Percentiles rank a stretch among this genome's conserved stretches.
These are phyloP conservation scores for Sugiyamaella sp. DNA, from an alignment of 1,139 yeast species.

Conservation along the genomic window DNA sequence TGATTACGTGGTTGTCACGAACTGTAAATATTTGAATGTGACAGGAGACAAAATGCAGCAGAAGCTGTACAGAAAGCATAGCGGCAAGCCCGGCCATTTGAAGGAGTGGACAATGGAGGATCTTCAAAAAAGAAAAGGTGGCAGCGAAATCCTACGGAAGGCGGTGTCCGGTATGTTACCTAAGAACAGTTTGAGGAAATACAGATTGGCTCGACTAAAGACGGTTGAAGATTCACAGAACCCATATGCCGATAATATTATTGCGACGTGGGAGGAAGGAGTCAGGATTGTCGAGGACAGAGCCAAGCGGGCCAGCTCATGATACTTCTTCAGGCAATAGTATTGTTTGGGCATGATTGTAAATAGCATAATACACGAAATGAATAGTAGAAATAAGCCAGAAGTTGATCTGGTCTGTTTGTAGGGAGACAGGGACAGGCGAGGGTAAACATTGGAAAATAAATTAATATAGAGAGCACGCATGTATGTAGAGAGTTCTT, in stretches of 20 bases:
- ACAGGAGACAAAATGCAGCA: constrained; percentile 84
- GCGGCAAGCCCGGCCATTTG: constrained; percentile 87
- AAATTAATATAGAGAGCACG: too few relatives aligned
- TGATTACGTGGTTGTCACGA: constrained; percentile 95
- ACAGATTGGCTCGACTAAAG: constrained; percentile 80
- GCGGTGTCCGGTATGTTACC: constrained; percentile 98
- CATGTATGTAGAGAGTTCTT: too few relatives aligned
- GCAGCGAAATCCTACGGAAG: constrained; percentile 73
- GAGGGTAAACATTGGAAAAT: too few relatives aligned
- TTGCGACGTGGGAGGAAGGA: constrained; percentile 81
- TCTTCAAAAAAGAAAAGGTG: constrained; percentile 78
- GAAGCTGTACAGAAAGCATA: constrained; percentile 90
- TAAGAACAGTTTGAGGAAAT: constrained; percentile 78
- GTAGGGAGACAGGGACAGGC: too few relatives aligned
- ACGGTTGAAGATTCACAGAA: constrained; percentile 86
- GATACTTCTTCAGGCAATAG: not conserved
- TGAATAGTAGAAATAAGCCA: not conserved
- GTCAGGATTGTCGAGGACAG: not conserved
- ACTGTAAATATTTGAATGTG: constrained; percentile 76
- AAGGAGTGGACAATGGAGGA: constrained; percentile 81
- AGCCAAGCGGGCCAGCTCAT: not conserved
- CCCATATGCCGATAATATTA: constrained; percentile 79
- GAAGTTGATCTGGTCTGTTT: not conserved
- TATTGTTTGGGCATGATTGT: constrained; percentile 5
- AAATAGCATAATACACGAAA: constrained; percentile 11